phyloP scores from a whole-genome alignment of 192 early-diverging fungal genomes.

The Coemansia sp. region DNA sequence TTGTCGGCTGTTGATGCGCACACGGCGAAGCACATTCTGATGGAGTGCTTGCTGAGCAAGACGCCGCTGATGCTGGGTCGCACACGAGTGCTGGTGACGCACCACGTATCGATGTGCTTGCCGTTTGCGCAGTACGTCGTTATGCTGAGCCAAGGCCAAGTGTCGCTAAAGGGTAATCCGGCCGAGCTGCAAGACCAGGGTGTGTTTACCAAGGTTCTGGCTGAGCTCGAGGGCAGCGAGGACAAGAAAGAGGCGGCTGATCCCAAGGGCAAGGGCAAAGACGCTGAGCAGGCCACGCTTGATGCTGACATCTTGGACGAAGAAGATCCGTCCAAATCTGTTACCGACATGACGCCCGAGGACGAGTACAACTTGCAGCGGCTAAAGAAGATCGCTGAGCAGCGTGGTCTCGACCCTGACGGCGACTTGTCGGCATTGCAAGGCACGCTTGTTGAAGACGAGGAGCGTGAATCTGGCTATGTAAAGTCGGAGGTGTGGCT shows the following conservation, averaged over 20 bases:
- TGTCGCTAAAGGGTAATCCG: conserved; percentile 55
- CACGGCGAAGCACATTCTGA: conserved; percentile 80
- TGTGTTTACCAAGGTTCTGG: conserved; percentile 21
- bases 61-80: conserved; percentile 65
- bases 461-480: conserved; percentile 73
- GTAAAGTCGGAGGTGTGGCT: conserved; percentile 73
- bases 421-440: conserved; percentile 15
- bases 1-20: conserved; percentile 92
- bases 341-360: conserved; percentile 19
- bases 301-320: not conserved
- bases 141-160: conserved; percentile 60
- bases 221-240: conserved; percentile 4
- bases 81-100: conserved; percentile 88
- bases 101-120: conserved; percentile 67
- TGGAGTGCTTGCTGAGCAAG: conserved; percentile 65
- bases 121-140: conserved; percentile 52
- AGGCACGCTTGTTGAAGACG: conserved; percentile 72
- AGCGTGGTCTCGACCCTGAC: conserved; percentile 41
- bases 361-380: conserved; percentile 30
- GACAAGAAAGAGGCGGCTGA: conserved; percentile 31
- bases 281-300: conserved; percentile 17
- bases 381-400: conserved; percentile 23
- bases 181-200: conserved; percentile 52
- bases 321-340: conserved; percentile 4
- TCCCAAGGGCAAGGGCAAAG: conserved; percentile 28